A percentile compares a stretch with the other conserved stretches of the same genome.
Evolutionary conservation across 1,284 basidiomycete species (phyloP).

Genomic region (Trichosporon inkin): DNA sequence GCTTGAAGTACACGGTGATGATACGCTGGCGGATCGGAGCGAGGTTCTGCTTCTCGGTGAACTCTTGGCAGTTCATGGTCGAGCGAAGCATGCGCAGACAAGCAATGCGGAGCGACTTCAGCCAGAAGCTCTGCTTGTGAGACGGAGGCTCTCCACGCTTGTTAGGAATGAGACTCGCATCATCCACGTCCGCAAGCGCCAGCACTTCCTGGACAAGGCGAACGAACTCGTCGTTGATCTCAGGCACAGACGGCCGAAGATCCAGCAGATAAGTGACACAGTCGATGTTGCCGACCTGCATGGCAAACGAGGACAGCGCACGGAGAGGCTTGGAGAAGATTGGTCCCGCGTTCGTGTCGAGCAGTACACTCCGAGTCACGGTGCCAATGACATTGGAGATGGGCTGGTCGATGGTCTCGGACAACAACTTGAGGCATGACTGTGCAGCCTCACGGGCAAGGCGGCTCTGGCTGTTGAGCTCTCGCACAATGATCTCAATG

Average conservation of each 20-base stretch:
- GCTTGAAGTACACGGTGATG: conserved; percentile 97
- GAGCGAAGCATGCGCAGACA: conserved; percentile 91
- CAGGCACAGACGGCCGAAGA: conserved; percentile 76
- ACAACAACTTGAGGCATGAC: conserved; percentile 73
- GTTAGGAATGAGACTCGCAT: conserved; percentile 63
- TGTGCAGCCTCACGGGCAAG: conserved; percentile 83
- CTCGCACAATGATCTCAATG: conserved; percentile 80
- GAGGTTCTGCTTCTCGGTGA: conserved; percentile 74
- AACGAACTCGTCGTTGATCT: conserved; percentile 86
- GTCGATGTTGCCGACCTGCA: conserved; percentile 98
- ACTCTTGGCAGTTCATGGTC: conserved; percentile 90
- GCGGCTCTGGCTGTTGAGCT: conserved; percentile 81
- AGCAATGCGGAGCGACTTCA: conserved; percentile 88
- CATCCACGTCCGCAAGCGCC: conserved; percentile 93
- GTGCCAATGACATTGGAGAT: conserved; percentile 69
- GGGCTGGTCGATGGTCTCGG: conserved; percentile 67
- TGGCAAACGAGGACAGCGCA: conserved; percentile 88
- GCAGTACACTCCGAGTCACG: conserved; percentile 81
- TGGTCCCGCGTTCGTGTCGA: conserved; percentile 57
- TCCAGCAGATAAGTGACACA: conserved; percentile 89
- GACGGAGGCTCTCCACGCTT: conserved; percentile 60
- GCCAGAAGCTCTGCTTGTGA: conserved; percentile 75
- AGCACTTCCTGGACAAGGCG: conserved; percentile 91
- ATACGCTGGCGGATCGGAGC: conserved; percentile 72
- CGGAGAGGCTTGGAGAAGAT: conserved; percentile 97